phyloP scores from a whole-genome alignment of 768 basidiomycete genomes.

The Auricularia heimuer region DNA sequence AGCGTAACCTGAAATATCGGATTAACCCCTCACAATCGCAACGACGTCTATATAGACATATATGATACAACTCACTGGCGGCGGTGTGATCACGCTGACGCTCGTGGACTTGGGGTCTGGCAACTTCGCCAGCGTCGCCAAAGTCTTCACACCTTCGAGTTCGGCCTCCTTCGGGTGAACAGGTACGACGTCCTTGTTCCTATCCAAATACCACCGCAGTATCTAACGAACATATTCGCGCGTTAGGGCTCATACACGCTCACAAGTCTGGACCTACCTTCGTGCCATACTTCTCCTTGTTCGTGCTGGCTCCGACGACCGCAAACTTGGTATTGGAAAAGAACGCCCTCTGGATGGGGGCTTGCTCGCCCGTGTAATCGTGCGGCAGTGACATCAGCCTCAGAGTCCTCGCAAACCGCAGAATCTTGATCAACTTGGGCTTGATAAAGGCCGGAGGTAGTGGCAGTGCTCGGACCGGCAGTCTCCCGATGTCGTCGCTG shows the following conservation, averaged over 20 bases:
- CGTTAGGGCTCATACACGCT: conserved; percentile 2
- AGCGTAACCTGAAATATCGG: conserved; percentile 50
- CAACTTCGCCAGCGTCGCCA: conserved; percentile 47
- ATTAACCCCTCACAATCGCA: background rate
- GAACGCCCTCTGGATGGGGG: conserved; percentile 38
- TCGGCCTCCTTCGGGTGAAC: conserved; percentile 70
- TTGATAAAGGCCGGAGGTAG: too few relatives aligned
- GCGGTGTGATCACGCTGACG: conserved; percentile 69
- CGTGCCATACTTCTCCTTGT: conserved; percentile 69
- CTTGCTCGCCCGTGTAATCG: too few relatives aligned
- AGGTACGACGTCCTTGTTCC: conserved; percentile 52
- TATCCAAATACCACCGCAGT: conserved; percentile 63
- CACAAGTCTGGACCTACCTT: conserved; percentile 34
- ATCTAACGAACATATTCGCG: conserved; percentile 33
- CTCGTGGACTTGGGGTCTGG: conserved; percentile 54
- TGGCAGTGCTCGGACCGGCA: too few relatives aligned
- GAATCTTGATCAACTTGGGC: too few relatives aligned
- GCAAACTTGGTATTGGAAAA: conserved; percentile 56
- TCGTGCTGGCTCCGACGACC: conserved; percentile 76
- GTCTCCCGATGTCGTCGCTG: too few relatives aligned
- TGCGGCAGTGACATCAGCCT: too few relatives aligned
- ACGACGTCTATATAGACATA: background rate
- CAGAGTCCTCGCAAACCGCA: too few relatives aligned
- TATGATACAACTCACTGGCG: conserved; percentile 37
- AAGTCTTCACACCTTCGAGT: conserved; percentile 53